Conservation (phyloP, 1,284 basidiomycete species). For the Termitomyces sp. region DNA sequence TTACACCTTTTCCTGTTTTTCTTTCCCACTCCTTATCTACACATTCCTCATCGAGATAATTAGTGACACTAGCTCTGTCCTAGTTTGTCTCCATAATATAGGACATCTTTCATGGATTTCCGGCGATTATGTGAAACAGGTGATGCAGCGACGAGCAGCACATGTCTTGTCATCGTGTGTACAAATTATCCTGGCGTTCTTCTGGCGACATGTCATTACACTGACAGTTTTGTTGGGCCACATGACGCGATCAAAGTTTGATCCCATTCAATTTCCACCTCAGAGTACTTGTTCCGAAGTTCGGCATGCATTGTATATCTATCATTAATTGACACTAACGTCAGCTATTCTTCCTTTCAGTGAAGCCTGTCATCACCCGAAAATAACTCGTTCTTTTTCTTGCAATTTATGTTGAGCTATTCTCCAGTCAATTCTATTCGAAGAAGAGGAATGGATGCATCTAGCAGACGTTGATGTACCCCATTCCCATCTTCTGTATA, state of each 20-base stretch:
- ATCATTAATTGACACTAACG: neutral
- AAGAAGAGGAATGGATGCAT: neutral
- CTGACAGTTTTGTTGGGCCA: neutral
- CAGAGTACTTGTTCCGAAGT: neutral
- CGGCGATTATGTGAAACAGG: neutral
- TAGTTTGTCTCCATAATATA: neutral
- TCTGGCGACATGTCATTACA: neutral
- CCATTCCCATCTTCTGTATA: neutral
- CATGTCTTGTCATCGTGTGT: neutral
- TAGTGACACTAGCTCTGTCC: neutral
- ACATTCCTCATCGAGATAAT: neutral
- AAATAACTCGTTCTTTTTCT: neutral
- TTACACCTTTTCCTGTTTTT: constrained; percentile 3
- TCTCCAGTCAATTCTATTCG: neutral
- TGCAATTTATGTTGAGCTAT: neutral
- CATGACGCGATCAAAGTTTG: neutral
- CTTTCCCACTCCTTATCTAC: neutral
- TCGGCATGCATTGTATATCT: neutral
- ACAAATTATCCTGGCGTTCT: neutral
- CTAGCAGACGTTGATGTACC: neutral
- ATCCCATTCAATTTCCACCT: neutral
- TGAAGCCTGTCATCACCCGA: neutral
- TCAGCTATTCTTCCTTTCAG: neutral
- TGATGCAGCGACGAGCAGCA: neutral
- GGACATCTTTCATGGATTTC: neutral